Evolutionary conservation across 2,329 filamentous ascomycete species (phyloP).

Genomic region (Cordyceps cateniannulata): DNA sequence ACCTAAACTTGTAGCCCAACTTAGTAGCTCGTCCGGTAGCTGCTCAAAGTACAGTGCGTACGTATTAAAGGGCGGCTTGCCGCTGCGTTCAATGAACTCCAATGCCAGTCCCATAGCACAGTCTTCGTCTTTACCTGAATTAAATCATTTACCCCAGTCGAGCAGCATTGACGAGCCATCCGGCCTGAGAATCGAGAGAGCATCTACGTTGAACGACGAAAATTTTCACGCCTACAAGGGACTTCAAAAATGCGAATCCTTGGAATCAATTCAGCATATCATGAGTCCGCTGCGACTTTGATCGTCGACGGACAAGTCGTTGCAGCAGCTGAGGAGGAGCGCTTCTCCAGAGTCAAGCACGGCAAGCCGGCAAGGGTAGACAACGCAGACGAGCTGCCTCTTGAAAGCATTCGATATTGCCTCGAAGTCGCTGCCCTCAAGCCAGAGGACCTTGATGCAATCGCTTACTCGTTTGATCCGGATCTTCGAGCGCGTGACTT

Average conservation of each 20-base stretch:
- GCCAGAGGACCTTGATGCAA: slow-evolving; percentile 1
- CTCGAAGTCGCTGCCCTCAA: not conserved
- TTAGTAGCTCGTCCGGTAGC: not conserved
- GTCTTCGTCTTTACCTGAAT: too few species aligned
- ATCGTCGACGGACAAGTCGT: not conserved
- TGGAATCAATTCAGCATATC: not conserved
- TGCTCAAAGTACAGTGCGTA: too few species aligned
- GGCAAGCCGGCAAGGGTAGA: slow-evolving; percentile 3
- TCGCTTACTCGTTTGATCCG: slow-evolving; percentile 3
- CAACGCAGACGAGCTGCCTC: slow-evolving; percentile 3
- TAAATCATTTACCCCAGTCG: too few species aligned
- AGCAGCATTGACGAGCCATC: not conserved
- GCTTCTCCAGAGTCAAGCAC: not conserved
- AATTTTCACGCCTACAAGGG: not conserved
- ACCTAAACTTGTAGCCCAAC: not conserved
- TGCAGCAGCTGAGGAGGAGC: slow-evolving; percentile 4
- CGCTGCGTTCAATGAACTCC: too few species aligned
- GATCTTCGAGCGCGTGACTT: not conserved
- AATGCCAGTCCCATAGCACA: too few species aligned
- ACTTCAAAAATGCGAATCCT: not conserved
- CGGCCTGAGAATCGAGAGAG: not conserved
- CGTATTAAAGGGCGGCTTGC: too few species aligned
- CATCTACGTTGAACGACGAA: too few species aligned
- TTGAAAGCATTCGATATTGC: slow-evolving; percentile 2
- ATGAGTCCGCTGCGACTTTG: not conserved